Conservation (phyloP, 495 filamentous ascomycete species). For the Penicillium coffeae region DNA sequence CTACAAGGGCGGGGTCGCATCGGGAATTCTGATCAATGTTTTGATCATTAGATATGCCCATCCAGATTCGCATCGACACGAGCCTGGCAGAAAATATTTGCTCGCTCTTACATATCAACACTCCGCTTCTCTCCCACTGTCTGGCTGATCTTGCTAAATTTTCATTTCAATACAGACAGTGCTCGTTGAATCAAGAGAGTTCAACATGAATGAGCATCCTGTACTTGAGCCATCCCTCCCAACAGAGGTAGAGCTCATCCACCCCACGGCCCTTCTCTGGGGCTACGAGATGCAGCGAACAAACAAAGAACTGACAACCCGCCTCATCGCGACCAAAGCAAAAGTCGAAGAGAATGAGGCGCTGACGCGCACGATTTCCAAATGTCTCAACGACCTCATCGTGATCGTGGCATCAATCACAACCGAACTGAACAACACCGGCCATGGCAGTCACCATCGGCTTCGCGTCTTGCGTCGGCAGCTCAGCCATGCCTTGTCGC, state of each 20-base stretch:
- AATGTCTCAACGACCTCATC: slow-evolving; percentile 5
- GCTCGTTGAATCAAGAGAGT: background rate
- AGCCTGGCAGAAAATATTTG: no score
- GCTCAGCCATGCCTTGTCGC: background rate
- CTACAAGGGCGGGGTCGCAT: no score
- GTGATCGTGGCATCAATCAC: slow-evolving; percentile 7
- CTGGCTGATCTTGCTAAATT: no score
- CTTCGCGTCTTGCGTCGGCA: slow-evolving; percentile 4
- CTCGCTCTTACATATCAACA: no score
- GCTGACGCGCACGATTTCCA: background rate
- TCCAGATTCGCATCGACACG: no score
- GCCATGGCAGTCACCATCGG: background rate
- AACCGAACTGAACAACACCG: background rate
- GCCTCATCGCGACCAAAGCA: background rate
- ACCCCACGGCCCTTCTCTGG: background rate
- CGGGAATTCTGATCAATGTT: no score
- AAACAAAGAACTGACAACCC: background rate
- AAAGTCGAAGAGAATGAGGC: background rate
- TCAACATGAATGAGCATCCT: background rate
- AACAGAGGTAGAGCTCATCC: background rate
- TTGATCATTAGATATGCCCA: no score
- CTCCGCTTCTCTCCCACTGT: no score
- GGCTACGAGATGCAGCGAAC: background rate
- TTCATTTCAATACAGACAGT: no score
- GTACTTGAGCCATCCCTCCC: background rate